Percentiles rank a stretch among this genome's conserved stretches.
These are phyloP conservation scores for Neoboletus subvelutipes DNA, from an alignment of 768 basidiomycete species.

Conservation along the genomic window DNA sequence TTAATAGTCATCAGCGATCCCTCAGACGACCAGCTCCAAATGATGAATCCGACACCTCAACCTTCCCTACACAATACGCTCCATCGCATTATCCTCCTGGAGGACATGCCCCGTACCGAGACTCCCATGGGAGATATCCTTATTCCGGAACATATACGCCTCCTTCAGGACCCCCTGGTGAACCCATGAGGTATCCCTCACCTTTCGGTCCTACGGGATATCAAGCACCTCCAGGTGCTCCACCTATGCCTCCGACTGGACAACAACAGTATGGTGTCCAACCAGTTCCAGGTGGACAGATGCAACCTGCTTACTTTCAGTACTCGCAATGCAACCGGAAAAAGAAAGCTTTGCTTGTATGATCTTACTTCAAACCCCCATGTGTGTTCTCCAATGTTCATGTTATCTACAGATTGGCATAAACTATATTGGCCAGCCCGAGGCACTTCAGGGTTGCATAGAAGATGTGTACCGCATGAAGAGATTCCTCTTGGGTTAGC, in stretches of 20 bases:
- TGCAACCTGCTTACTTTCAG: constrained; percentile 68
- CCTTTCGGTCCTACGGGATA: constrained; percentile 7
- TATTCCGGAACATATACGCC: constrained; percentile 12
- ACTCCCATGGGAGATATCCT: constrained; percentile 11
- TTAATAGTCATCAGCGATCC: background rate
- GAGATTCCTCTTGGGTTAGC: constrained; percentile 69
- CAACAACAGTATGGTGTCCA: constrained; percentile 66
- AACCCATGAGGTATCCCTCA: background rate
- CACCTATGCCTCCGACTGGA: constrained; percentile 53
- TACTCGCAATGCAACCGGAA: constrained; percentile 88
- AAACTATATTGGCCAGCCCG: constrained; percentile 71
- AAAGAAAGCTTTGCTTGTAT: constrained; percentile 85
- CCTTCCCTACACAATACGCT: background rate
- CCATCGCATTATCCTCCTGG: constrained; percentile 9
- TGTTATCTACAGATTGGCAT: constrained; percentile 68
- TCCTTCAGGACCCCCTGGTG: constrained; percentile 19
- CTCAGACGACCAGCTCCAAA: background rate
- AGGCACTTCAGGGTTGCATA: constrained; percentile 81
- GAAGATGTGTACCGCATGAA: constrained; percentile 87
- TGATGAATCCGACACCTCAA: background rate
- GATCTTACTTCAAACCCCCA: constrained; percentile 25
- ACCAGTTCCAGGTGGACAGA: constrained; percentile 44
- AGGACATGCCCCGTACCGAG: constrained; percentile 24
- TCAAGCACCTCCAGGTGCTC: constrained; percentile 33
- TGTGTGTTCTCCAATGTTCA: background rate